Base-by-base conservation (phyloP, 2,329 filamentous ascomycete genomes). In the Colletotrichum sp. region DNA sequence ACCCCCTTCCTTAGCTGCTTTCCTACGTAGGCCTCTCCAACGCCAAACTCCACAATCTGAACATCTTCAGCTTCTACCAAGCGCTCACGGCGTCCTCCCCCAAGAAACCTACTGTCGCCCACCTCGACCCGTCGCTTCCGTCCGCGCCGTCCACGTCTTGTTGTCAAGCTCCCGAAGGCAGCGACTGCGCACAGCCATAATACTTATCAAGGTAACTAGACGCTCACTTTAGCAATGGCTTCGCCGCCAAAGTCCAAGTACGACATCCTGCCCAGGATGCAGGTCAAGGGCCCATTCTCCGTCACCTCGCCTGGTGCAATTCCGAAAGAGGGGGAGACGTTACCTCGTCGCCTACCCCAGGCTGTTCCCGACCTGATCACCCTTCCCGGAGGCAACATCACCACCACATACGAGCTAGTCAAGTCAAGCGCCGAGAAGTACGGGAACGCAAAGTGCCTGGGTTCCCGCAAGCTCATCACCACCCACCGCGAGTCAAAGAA, bases 401-500 rank as follows among this genome's bases (percentile, higher is more conserved):
- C 88, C 56, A 97, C 95, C 76, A 88, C 93, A 78, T 96, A 92
- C 86, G 95, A 97, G 81, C 91, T 96, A 79, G 88, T 97, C 80
- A 90, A 89, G 80, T 89, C 90, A 78, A 92, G 92, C 75, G 92
- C 93, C 63, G 89, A 87, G 71, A 90, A 92, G 81, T 94, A 88
- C 81, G 92, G 92, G 69, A 92, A 94, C 80, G 86, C 89, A 72
- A 92, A 92, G 83, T 90, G 89, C 74, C 86, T 94, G 78, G 95
- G 94, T 76, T 92, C 91, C 79, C 92, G 95, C 78, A 93, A 91
- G 83, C 89, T 97, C 75, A 86, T 97, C 84, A 90, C 93, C 84
- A 93, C 92, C 43, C 95, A 97, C 84, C 90, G 93, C 79, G 95
- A 97, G 86, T 94, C 92, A 80, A 97, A 96, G 89, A 96, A 95